Conservation (phyloP, 1,139 yeast species). For the Keqinozyma sinolaborantium region DNA sequence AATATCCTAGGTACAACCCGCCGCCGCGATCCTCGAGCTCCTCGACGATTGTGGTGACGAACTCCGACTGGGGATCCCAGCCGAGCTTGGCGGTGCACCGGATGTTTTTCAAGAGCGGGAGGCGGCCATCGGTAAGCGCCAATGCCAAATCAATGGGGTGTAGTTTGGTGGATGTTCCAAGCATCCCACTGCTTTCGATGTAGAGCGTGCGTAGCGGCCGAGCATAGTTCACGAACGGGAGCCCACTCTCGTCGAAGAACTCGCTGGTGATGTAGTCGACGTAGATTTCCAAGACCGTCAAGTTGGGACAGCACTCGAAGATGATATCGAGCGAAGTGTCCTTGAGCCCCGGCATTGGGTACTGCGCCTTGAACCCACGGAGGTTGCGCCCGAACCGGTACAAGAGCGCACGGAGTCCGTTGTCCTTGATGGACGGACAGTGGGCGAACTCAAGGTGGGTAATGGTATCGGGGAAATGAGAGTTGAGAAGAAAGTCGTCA, state of each 20-base stretch:
- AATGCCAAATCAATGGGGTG: conserved; percentile 87
- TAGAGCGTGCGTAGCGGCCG: conserved; percentile 65
- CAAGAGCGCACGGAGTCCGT: conserved; percentile 59
- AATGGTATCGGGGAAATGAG: conserved; percentile 69
- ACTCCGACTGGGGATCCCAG: conserved; percentile 79
- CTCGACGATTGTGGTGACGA: conserved; percentile 44
- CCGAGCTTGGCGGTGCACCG: conserved; percentile 76
- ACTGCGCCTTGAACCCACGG: conserved; percentile 61
- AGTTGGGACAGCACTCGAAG: conserved; percentile 71
- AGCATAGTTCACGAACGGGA: conserved; percentile 31
- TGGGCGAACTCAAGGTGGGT: conserved; percentile 76
- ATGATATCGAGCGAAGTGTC: conserved; percentile 70
- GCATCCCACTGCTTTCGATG: conserved; percentile 82
- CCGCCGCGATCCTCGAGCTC: conserved; percentile 40
- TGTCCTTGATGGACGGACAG: conserved; percentile 71
- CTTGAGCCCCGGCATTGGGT: conserved; percentile 83
- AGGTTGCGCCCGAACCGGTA: conserved; percentile 64
- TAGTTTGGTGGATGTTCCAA: conserved; percentile 79
- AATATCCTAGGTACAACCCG: conserved; percentile 44
- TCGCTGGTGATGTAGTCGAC: conserved; percentile 79
- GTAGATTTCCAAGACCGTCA: conserved; percentile 59
- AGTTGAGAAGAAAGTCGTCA: conserved; percentile 66
- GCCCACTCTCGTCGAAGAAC: conserved; percentile 57
- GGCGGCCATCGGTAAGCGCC: conserved; percentile 73
- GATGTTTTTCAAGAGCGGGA: conserved; percentile 63